Conservation (phyloP, 192 early-diverging fungal species). For the Haplosporangium gracile region DNA sequence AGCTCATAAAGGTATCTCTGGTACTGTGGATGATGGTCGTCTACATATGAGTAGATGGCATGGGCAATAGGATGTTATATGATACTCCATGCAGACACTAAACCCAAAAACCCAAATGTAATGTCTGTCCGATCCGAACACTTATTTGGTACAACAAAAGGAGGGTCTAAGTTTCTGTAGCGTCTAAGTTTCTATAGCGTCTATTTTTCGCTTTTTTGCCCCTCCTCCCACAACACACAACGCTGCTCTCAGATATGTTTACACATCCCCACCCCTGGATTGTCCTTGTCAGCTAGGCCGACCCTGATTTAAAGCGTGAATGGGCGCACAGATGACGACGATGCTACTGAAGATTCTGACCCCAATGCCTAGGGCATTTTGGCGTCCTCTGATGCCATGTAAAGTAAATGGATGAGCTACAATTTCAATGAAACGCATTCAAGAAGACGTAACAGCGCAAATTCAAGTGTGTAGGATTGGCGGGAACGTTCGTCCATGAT, state of each 20-base stretch:
- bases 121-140: neutral
- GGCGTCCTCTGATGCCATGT: neutral
- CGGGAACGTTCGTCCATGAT: neutral
- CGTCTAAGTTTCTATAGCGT: neutral
- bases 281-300: neutral
- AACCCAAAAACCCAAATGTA: neutral
- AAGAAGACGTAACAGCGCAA: neutral
- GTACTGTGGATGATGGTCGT: too few species aligned
- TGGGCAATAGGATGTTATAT: neutral
- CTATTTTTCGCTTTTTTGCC: neutral
- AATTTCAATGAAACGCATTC: neutral
- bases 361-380: too few species aligned
- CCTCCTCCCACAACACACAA: neutral
- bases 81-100: neutral
- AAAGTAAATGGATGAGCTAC: too few species aligned
- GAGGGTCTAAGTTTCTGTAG: neutral
- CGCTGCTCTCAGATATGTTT: constrained; percentile 1
- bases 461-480: neutral
- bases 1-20: too few species aligned
- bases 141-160: neutral
- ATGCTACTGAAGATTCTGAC: neutral
- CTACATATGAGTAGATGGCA: too few species aligned
- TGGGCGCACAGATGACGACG: neutral
- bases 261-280: neutral
- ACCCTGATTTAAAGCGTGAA: neutral